phyloP scores from a whole-genome alignment of 495 filamentous ascomycete genomes.

The Aspergillus heteromorphus region DNA sequence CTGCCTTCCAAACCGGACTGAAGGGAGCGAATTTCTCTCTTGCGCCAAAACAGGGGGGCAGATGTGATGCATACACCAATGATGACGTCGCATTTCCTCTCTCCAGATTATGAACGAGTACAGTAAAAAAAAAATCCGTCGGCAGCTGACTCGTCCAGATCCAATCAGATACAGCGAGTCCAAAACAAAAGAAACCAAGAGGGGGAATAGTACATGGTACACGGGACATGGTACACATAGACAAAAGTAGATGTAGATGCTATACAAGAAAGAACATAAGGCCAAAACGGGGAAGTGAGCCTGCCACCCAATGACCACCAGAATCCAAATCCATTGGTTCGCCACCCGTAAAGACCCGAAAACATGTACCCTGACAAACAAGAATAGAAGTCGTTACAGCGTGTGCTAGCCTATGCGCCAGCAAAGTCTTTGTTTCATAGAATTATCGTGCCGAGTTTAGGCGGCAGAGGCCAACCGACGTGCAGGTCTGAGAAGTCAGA shows the following conservation, averaged over 20 bases:
- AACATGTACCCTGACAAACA: conserved; percentile 17
- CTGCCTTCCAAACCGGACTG: neutral
- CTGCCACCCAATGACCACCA: conserved; percentile 11
- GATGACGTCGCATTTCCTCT: conserved; percentile 3
- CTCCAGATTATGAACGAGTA: conserved; percentile 5
- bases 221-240: too few relatives aligned
- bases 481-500: conserved; percentile 4
- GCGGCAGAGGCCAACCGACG: neutral
- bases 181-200: conserved; percentile 7
- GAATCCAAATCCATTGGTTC: conserved; percentile 9
- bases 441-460: neutral
- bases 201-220: conserved; percentile 13
- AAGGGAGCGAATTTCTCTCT: neutral
- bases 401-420: neutral
- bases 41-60: neutral
- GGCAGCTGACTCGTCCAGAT: conserved; percentile 11
- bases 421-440: neutral
- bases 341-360: conserved; percentile 12
- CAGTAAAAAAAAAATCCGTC: conserved; percentile 4
- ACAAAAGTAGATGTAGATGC: conserved; percentile 9
- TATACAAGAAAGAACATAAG: conserved; percentile 13
- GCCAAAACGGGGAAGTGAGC: conserved; percentile 7
- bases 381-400: conserved; percentile 9
- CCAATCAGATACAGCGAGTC: conserved; percentile 9
- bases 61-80: conserved; percentile 5